Conservation (phyloP, 805 yeast species). For the Teunomyces aglyptinius region DNA sequence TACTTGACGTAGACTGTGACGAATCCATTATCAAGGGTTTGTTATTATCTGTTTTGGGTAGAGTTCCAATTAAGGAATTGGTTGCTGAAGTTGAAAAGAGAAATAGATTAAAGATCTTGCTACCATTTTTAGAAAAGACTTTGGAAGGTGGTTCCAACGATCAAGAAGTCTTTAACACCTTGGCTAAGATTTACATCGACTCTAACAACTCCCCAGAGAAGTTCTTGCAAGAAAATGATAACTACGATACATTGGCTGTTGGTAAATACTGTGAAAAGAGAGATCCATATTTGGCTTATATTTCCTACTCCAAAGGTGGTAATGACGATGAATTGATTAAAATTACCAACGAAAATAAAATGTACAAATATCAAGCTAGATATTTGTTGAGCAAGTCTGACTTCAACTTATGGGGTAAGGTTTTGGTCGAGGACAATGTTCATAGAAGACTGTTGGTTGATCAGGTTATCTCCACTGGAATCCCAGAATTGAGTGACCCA, state of each 20-base stretch:
- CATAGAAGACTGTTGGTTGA: slow-evolving; percentile 92
- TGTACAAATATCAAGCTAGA: slow-evolving; percentile 99
- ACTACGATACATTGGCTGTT: slow-evolving; percentile 89
- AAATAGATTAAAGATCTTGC: slow-evolving; percentile 83
- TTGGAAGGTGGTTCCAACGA: slow-evolving; percentile 82
- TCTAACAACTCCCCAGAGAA: slow-evolving; percentile 97
- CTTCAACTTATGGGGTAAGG: slow-evolving; percentile 74
- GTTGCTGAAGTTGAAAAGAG: slow-evolving; percentile 96
- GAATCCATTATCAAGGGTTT: slow-evolving; percentile 80
- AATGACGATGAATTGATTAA: slow-evolving; percentile 86
- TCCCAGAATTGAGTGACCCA: slow-evolving; percentile 89
- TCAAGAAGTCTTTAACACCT: slow-evolving; percentile 87
- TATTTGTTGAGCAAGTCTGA: slow-evolving; percentile 90
- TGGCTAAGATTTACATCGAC: slow-evolving; percentile 97
- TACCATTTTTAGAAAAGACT: slow-evolving; percentile 91
- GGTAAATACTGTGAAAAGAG: slow-evolving; percentile 99
- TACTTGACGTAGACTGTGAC: slow-evolving; percentile 96
- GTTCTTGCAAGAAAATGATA: slow-evolving; percentile 85
- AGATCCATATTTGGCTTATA: slow-evolving; percentile 96
- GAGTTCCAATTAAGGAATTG: slow-evolving; percentile 86
- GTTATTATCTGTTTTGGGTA: slow-evolving; percentile 83
- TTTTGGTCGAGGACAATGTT: slow-evolving; percentile 68
- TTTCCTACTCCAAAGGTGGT: slow-evolving; percentile 93
- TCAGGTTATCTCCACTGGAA: slow-evolving; percentile 93
- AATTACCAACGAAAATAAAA: slow-evolving; percentile 94